Percentiles rank a stretch among this genome's conserved stretches.
Conservation (phyloP, 2,329 filamentous ascomycete species). For the Neofusicoccum kwambonambiense region DNA sequence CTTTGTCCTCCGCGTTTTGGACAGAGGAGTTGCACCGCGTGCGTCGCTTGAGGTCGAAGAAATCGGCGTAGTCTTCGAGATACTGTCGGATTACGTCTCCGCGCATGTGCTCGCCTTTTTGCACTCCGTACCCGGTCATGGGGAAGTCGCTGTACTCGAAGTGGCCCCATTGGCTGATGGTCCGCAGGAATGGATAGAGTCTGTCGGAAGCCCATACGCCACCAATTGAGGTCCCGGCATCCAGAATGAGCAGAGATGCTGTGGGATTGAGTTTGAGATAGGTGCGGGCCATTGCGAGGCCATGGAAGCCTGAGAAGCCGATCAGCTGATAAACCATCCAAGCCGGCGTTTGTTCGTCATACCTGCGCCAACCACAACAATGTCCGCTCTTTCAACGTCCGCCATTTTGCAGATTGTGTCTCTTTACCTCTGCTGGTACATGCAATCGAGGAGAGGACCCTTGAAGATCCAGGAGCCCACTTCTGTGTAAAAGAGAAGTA, state of each 20-base stretch:
- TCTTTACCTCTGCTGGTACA: no score
- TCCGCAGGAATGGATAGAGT: constrained; percentile 44
- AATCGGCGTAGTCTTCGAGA: constrained; percentile 46
- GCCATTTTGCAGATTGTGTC: neutral
- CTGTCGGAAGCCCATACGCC: constrained; percentile 46
- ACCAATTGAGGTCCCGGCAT: constrained; percentile 41
- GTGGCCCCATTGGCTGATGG: constrained; percentile 43
- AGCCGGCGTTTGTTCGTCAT: no score
- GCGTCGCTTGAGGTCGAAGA: constrained; percentile 50
- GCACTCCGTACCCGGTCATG: constrained; percentile 34
- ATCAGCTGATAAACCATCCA: neutral
- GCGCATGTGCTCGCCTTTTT: constrained; percentile 58
- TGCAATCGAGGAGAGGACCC: neutral
- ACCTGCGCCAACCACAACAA: constrained; percentile 13
- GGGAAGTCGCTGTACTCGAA: constrained; percentile 42
- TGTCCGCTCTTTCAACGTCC: neutral
- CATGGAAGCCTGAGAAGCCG: constrained; percentile 33
- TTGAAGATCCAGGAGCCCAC: neutral
- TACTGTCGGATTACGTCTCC: constrained; percentile 59
- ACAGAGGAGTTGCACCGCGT: constrained; percentile 56
- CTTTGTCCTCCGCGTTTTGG: constrained; percentile 44
- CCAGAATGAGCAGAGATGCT: constrained; percentile 44
- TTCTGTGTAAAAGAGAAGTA: neutral
- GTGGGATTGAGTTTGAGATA: constrained; percentile 45
- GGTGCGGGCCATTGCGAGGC: constrained; percentile 50